Percentiles rank a stretch among this genome's conserved stretches.
These are phyloP conservation scores for Xerocomellus intermedius DNA, from an alignment of 768 basidiomycete genomes.

Conservation along the genomic window DNA sequence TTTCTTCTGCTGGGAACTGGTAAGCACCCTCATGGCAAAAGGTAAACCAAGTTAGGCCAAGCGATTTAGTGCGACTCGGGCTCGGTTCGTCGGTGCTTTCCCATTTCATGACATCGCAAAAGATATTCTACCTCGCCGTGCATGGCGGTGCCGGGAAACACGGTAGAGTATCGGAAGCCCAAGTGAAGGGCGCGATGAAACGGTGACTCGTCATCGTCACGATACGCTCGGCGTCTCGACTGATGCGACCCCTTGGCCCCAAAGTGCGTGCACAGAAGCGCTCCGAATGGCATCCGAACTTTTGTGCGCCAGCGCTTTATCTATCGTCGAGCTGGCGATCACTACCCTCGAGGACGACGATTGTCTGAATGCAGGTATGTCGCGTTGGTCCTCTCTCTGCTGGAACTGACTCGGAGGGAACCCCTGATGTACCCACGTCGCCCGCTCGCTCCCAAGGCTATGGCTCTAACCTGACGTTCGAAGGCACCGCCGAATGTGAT, in stretches of 20 bases:
- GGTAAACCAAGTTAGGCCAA: too few species aligned
- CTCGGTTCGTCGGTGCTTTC: background rate
- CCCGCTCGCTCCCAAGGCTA: constrained; percentile 44
- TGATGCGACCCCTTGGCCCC: background rate
- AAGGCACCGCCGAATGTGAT: constrained; percentile 81
- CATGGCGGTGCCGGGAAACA: constrained; percentile 83
- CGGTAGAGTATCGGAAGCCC: constrained; percentile 42
- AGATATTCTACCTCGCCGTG: constrained; percentile 51
- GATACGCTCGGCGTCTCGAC: background rate
- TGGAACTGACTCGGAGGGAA: background rate
- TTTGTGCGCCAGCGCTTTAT: constrained; percentile 33
- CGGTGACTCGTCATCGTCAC: constrained; percentile 38
- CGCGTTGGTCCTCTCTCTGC: background rate
- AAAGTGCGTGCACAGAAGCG: constrained; percentile 54
- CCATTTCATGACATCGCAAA: constrained; percentile 7
- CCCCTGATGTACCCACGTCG: background rate
- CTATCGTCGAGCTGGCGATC: constrained; percentile 55
- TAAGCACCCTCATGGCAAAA: too few species aligned
- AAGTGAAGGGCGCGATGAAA: constrained; percentile 55
- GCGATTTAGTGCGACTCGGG: too few species aligned
- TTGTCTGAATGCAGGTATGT: constrained; percentile 65
- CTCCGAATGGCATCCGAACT: constrained; percentile 23
- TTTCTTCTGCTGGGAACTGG: too few species aligned
- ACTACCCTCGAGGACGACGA: constrained; percentile 62
- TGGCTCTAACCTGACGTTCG: constrained; percentile 74